Base-by-base conservation (phyloP, 768 basidiomycete genomes). In the Clitopilus passeckerianus region DNA sequence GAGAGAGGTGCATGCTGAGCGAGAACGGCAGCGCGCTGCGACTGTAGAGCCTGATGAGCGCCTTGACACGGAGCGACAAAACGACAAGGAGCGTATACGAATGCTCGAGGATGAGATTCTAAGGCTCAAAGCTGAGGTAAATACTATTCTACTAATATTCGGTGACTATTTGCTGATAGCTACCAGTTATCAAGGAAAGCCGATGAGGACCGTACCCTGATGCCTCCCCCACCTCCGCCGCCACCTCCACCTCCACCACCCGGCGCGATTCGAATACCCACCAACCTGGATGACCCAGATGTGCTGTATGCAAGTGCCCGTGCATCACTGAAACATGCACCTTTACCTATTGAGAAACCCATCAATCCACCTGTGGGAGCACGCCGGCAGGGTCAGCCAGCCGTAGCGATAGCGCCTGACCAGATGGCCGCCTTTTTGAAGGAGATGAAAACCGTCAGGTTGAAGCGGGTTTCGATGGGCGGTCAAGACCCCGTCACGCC, bases 401-500 rank as follows among this genome's bases (percentile, higher is more conserved):
- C 87, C 0, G 76, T 91, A 10, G 87, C 87, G n/a, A 77, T 93
- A 9, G 80, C 89, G 0, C 80, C 86, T 1, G 91, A 92, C 61
- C 89, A 92, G 69, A 91, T 93, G 88, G 87, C 87, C 0, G 89
- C 86, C 1, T 93, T 93, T 66, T 71, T 93, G 62, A 85, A 74
- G 6, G 91, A 93, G 69, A 85, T 93, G 79, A 92, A 91, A 76
- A 87, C 82, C 1, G 87, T 85, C 23, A 77, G 86, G 53, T 65
- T 93, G 55, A 80, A 82, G 61, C 90, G 82, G 69, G 83, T 87
- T 22, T 20, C 34, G 30, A 34, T 12, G 16, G 14, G 24, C 14
- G n/a, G 14, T 16, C 54, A 34, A 9, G 30, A 35, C 23, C 37
- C 54, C 18, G 34, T 30, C 30, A 50, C 46, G 18, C 46, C 46